Base-by-base conservation (phyloP, 768 basidiomycete genomes). In the Termitomyces sp. region DNA sequence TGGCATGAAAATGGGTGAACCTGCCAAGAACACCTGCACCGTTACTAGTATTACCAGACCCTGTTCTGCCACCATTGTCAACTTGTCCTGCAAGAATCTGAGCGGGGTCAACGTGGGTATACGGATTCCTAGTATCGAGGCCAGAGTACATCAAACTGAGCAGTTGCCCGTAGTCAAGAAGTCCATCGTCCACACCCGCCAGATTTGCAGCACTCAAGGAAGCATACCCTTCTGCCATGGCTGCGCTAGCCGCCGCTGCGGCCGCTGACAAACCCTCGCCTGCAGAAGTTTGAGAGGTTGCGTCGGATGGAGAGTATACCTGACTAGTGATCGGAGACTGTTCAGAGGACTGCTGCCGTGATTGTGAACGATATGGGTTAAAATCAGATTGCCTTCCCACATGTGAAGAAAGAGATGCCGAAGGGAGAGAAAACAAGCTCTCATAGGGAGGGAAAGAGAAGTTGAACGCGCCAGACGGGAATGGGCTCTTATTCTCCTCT, bases 31-130 rank as follows among this genome's bases (percentile, higher is more conserved):
- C 72, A n/a, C 78, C 79, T 61, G 38, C 46, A 37, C 61, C 59
- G 36, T 66, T 68, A 40, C 66, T 66, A 32, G 54, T n/a, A 59
- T 67, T 68, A 11, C 70, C 63, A 31, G 67, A 60, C 38, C 66
- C 66, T 25, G 54, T 53, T 34, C 54, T 65, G 48, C 59, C 54
- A 56, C 59, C 17, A 34, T 45, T 43, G 36, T 73, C 71, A 56
- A 60, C 65, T 50, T 73, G 73, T 20, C 69, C 70, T 55, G 74
- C 67, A 51, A 82, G 71, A 83, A 96, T 91, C 75, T 96, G 93
- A n/a, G 90, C 89, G 8, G 96, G 96, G 76, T 98, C 93, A 61
- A 98, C 91, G 73, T 91, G 88, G 40, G 90, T 91, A 74, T 83
- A 91, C 7, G 84, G 82, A 50, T 82, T 80, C 58, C 59, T 62